phyloP scores from a whole-genome alignment of 2,329 filamentous ascomycete genomes.

The Lasiodiplodia sp. region DNA sequence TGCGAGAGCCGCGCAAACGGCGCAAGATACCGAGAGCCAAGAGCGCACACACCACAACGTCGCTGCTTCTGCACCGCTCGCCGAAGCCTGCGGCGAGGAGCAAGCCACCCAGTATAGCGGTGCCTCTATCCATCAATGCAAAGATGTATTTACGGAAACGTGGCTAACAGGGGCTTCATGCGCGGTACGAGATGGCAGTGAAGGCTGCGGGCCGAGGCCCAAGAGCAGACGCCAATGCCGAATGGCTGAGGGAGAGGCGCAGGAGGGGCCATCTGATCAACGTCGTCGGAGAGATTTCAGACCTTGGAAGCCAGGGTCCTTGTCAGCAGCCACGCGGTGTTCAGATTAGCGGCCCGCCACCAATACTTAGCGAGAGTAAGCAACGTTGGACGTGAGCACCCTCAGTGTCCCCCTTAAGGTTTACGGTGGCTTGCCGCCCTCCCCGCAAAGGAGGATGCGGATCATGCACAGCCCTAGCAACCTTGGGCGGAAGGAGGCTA shows the following conservation, averaged over 20 bases:
- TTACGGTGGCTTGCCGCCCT: background rate
- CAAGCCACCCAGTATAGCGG: background rate
- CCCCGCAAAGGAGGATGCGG: background rate
- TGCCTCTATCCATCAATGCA: background rate
- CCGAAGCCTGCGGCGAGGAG: background rate
- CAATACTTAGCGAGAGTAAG: constrained; percentile 2
- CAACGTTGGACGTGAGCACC: background rate
- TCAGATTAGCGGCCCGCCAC: constrained; percentile 2
- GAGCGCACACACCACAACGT: background rate
- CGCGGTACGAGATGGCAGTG: background rate
- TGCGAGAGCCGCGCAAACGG: background rate
- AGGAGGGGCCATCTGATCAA: background rate
- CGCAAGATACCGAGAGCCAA: background rate
- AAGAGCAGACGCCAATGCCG: background rate
- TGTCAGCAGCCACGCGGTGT: background rate
- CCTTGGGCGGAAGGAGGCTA: constrained; percentile 15
- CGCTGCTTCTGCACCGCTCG: background rate
- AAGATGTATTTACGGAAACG: background rate
- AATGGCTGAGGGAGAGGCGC: background rate
- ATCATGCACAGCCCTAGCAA: background rate
- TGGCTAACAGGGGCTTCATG: background rate
- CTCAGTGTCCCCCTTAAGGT: background rate
- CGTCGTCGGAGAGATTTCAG: background rate
- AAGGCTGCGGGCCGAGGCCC: background rate
- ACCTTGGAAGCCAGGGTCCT: background rate